A percentile compares a stretch with the other conserved stretches of the same genome.
Evolutionary conservation across 2,329 filamentous ascomycete genomes (phyloP).

Genomic region (Apiospora koreana): DNA sequence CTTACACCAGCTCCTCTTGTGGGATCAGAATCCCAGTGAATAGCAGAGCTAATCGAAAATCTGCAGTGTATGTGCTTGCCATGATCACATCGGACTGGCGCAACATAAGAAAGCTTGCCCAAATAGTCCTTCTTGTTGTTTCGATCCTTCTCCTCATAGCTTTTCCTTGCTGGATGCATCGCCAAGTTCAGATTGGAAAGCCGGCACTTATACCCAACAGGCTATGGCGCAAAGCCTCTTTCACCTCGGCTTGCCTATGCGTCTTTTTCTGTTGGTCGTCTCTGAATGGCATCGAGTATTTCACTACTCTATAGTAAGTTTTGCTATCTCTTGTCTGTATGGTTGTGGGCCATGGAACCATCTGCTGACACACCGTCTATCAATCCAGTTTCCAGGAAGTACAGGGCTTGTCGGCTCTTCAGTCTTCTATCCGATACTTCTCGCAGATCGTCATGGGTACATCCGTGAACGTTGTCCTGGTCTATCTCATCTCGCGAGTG

Average conservation of each 20-base stretch:
- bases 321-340: neutral
- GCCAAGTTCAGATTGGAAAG: slow-evolving; percentile 12
- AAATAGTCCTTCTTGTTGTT: slow-evolving; percentile 42
- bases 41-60: neutral
- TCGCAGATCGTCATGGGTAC: slow-evolving; percentile 47
- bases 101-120: slow-evolving; percentile 38
- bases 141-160: slow-evolving; percentile 41
- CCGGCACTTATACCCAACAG: slow-evolving; percentile 57
- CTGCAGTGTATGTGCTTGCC: slow-evolving; percentile 48
- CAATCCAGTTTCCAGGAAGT: slow-evolving; percentile 44
- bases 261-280: slow-evolving; percentile 44
- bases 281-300: slow-evolving; percentile 45
- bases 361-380: neutral
- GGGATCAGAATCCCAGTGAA: neutral
- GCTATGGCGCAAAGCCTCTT: slow-evolving; percentile 55
- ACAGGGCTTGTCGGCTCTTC: slow-evolving; percentile 39
- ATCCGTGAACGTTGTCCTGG: slow-evolving; percentile 43
- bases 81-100: slow-evolving; percentile 39
- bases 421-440: slow-evolving; percentile 43
- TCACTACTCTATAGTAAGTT: slow-evolving; percentile 41
- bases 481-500: slow-evolving; percentile 40
- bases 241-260: slow-evolving; percentile 51
- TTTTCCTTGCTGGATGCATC: slow-evolving; percentile 46
- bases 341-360: neutral
- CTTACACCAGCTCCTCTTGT: neutral